Evolutionary conservation across 805 yeast species (phyloP), one percentile per base, ranked within the genome.

Genomic region (baker's yeast (Saccharomyces cerevisiae)): DNA sequence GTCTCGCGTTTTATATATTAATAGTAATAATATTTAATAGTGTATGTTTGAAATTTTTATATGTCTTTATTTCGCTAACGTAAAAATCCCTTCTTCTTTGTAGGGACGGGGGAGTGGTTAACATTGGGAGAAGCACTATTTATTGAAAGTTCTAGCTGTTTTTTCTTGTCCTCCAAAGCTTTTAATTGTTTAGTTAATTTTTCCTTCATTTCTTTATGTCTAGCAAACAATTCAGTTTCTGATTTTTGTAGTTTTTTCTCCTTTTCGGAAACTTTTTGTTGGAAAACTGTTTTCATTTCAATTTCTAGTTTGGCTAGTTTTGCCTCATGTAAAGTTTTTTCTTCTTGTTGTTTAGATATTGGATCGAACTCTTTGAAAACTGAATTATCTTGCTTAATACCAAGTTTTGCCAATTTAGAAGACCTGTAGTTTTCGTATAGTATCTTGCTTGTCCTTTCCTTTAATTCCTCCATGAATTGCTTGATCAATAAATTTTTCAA

Each of bases 331-430:
- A 89, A 78, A 36, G 86, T 84, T 66, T 87, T 85, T 73, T 94
- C 98, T 74, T 94, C 98, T 72, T 87, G 95, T 73, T 89, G 96
- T 74, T 88, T 89, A 61, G 86, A 78, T 52, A 85, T 82, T 30
- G 99, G 99, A 72, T 92, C 96, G 67, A 90, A 89, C 70, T 89
- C 97, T 70, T 85, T 84, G 77, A 94, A 94, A n/a, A 92, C 98
- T 32, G 85, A 67, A 70, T 85, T 82, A 75, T 94, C 98, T 74
- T 94, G 99, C 69, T 84, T 84, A 66, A 92, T 87, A 53, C 98
- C 99, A 79, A 89, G 79, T 61, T 77, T 80, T 51, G 71, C 67
- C 71, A 94, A 81, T 74, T 92, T 92, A 52, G 83, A 85, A 41
- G 91, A 79, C 74, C 99, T 83, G 76, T 94, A 94, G 62, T 82